Conservation (phyloP, 768 basidiomycete genomes). For the Phlebiopsis gigantea region DNA sequence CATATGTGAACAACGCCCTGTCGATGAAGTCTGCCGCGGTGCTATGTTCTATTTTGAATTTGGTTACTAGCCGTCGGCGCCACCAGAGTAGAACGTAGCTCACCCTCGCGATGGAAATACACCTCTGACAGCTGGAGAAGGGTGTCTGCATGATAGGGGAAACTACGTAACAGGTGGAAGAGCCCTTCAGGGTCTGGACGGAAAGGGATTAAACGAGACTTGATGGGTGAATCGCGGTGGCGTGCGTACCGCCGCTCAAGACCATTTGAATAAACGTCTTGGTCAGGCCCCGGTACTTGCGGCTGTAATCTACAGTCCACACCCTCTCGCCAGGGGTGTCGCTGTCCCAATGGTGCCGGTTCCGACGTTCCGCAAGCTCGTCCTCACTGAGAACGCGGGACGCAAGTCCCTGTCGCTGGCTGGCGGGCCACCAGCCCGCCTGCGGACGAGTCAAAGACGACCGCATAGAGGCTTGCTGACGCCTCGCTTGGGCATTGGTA, state of each 20-base stretch:
- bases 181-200: slow-evolving; percentile 70
- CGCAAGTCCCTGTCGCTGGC: slow-evolving; percentile 67
- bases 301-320: slow-evolving; percentile 88
- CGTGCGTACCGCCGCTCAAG: slow-evolving; percentile 65
- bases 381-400: slow-evolving; percentile 51
- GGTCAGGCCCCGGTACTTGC: slow-evolving; percentile 77
- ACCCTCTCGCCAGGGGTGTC: slow-evolving; percentile 60
- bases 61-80: neutral
- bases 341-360: slow-evolving; percentile 31
- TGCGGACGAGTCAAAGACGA: slow-evolving; percentile 78
- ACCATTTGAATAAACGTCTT: slow-evolving; percentile 78
- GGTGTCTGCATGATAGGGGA: slow-evolving; percentile 93
- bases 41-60: slow-evolving; percentile 54
- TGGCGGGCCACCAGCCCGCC: slow-evolving; percentile 67
- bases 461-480: slow-evolving; percentile 42
- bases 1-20: slow-evolving; percentile 90
- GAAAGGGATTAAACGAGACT: neutral
- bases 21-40: slow-evolving; percentile 86
- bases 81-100: slow-evolving; percentile 7
- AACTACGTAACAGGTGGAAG: slow-evolving; percentile 64
- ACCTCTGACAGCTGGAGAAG: slow-evolving; percentile 83
- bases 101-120: slow-evolving; percentile 83
- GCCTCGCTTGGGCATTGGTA: slow-evolving; percentile 30
- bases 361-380: slow-evolving; percentile 44
- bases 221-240: neutral